phyloP scores from a whole-genome alignment of 176 grass and related monocot species.

The Rhynchospora pubera region DNA sequence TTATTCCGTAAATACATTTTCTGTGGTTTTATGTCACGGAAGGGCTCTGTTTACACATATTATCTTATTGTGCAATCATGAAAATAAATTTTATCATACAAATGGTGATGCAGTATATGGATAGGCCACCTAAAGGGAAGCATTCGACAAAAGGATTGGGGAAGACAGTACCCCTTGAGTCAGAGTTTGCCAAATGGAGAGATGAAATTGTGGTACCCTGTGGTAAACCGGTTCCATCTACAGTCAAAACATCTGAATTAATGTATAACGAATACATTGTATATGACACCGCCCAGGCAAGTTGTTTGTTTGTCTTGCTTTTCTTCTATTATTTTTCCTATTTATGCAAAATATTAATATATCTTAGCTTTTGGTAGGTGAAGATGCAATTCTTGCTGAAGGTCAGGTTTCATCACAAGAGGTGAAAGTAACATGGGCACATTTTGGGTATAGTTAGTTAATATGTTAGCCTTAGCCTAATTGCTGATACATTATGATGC shows the following conservation, averaged over 20 bases:
- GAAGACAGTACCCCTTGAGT: slow-evolving; percentile 69
- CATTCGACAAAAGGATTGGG: slow-evolving; percentile 92
- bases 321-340: not conserved
- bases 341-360: not conserved
- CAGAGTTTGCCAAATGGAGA: slow-evolving; percentile 72
- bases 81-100: not conserved
- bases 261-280: slow-evolving; percentile 93
- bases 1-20: not conserved
- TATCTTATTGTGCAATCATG: not conserved
- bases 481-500: not conserved
- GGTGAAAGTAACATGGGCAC: slow-evolving; percentile 25
- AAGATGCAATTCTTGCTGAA: slow-evolving; percentile 98
- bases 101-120: slow-evolving; percentile 50
- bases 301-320: slow-evolving; percentile 20
- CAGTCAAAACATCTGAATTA: slow-evolving; percentile 56
- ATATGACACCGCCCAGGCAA: slow-evolving; percentile 72
- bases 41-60: not conserved
- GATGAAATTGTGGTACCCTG: slow-evolving; percentile 76
- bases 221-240: slow-evolving; percentile 72
- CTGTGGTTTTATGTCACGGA: not conserved
- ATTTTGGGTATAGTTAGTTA: not conserved
- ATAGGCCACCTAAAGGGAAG: slow-evolving; percentile 86
- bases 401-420: slow-evolving; percentile 91
- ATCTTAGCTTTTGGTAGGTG: slow-evolving; percentile 43
- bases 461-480: not conserved